Percentiles rank a stretch among this genome's conserved stretches.
Conservation (phyloP, 2,329 filamentous ascomycete species). For the Nemania diffusa region DNA sequence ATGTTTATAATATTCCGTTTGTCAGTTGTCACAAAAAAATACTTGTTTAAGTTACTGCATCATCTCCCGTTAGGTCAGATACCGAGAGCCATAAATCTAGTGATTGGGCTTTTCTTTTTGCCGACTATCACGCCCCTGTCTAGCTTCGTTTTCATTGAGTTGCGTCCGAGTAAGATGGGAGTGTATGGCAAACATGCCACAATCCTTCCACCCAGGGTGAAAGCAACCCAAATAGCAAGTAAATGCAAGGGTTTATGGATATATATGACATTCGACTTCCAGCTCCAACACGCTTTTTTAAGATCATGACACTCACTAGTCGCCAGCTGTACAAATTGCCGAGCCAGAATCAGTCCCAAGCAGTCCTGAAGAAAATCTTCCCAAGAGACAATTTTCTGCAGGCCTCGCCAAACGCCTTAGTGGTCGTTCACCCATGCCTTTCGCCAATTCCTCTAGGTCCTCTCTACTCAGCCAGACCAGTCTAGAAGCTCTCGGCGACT, state of each 20-base stretch:
- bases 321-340: conserved; percentile 66
- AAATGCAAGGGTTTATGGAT: neutral
- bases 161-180: neutral
- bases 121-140: neutral
- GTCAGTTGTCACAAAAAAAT: neutral
- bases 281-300: neutral
- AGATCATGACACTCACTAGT: conserved; percentile 36
- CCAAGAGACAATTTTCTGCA: conserved; percentile 59
- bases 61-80: conserved; percentile 2
- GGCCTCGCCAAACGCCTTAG: conserved; percentile 57
- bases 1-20: conserved; percentile 35
- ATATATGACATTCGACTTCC: conserved; percentile 5
- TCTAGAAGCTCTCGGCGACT: conserved; percentile 48
- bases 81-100: neutral
- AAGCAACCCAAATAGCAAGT: conserved; percentile 7
- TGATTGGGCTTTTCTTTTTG: neutral
- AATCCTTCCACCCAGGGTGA: neutral
- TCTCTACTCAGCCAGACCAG: conserved; percentile 56
- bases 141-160: neutral
- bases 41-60: neutral
- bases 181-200: neutral
- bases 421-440: conserved; percentile 53
- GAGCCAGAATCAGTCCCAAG: conserved; percentile 57
- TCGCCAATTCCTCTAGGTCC: conserved; percentile 56
- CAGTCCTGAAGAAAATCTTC: conserved; percentile 50